Evolutionary conservation across 306 rosid genomes (phyloP).

Genomic region (Citrullus amarus): DNA sequence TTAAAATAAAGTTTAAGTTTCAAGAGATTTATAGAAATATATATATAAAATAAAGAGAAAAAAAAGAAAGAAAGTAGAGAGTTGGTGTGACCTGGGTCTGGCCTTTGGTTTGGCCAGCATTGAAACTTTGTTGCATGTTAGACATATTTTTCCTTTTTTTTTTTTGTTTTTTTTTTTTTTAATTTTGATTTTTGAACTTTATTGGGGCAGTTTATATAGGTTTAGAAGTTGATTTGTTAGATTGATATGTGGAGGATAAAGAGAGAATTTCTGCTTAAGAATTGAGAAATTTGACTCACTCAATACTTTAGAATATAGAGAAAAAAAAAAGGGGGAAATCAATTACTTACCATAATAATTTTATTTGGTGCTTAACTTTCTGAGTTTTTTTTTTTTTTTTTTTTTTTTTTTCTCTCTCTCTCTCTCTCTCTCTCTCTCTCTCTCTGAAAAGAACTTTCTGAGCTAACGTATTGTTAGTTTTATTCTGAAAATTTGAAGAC

Average conservation of each 20-base stretch:
- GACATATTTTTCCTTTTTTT: slow-evolving; percentile 26
- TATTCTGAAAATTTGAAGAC: not conserved
- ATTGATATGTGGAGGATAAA: not conserved
- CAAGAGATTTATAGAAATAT: too few relatives aligned
- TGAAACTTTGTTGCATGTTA: slow-evolving; percentile 31
- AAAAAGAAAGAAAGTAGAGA: not conserved
- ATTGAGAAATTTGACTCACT: not conserved
- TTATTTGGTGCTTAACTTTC: not conserved
- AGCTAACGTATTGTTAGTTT: not conserved
- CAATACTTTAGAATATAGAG: not conserved
- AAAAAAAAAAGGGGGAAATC: not conserved
- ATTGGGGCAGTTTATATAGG: not conserved
- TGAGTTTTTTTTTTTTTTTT: not conserved
- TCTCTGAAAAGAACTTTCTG: too few relatives aligned
- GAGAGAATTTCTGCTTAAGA: not conserved
- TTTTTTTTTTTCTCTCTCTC: too few relatives aligned
- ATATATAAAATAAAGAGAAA: not conserved
- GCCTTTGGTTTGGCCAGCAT: slow-evolving; percentile 27
- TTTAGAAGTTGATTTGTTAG: not conserved
- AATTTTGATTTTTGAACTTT: not conserved
- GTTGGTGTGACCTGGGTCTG: slow-evolving; percentile 11
- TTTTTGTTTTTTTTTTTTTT: too few relatives aligned
- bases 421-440: too few relatives aligned
- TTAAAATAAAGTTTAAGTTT: too few relatives aligned
- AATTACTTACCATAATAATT: not conserved